A percentile compares a stretch with the other conserved stretches of the same genome.
Evolutionary conservation across 257 asterid species (phyloP).

Genomic region (Solanum arcanum): DNA sequence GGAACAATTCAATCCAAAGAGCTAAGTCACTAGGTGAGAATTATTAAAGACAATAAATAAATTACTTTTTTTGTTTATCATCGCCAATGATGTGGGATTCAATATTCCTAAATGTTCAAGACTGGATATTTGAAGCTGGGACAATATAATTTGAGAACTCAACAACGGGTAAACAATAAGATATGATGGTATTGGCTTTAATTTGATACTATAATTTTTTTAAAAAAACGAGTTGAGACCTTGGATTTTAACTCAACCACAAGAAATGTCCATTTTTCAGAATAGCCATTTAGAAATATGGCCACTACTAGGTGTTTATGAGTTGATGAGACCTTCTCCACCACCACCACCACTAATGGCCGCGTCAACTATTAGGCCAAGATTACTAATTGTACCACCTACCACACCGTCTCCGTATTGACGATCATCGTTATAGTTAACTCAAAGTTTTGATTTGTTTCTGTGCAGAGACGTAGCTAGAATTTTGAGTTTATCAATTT

Average conservation of each 20-base stretch:
- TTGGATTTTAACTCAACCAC: not conserved
- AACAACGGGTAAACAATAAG: not conserved
- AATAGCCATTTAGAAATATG: not conserved
- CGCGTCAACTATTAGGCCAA: not conserved
- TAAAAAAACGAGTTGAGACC: not conserved
- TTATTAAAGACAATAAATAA: fast-evolving
- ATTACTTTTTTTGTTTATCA: not conserved
- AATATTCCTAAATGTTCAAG: fast-evolving
- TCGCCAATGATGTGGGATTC: not conserved
- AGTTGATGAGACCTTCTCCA: not conserved
- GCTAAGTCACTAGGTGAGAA: fast-evolving
- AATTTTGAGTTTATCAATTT: no score
- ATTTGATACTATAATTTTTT: not conserved
- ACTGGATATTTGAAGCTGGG: not conserved
- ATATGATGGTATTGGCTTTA: not conserved
- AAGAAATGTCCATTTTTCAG: no score
- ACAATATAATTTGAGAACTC: no score
- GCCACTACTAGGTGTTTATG: not conserved
- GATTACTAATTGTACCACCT: not conserved
- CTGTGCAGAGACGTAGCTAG: no score
- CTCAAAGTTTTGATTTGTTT: not conserved
- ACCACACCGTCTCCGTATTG: not conserved
- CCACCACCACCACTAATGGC: not conserved
- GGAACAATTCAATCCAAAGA: fast-evolving
- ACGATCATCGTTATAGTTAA: not conserved